Conservation (phyloP, 1,139 yeast genomes). For the Saccharomyces pastorianus region DNA sequence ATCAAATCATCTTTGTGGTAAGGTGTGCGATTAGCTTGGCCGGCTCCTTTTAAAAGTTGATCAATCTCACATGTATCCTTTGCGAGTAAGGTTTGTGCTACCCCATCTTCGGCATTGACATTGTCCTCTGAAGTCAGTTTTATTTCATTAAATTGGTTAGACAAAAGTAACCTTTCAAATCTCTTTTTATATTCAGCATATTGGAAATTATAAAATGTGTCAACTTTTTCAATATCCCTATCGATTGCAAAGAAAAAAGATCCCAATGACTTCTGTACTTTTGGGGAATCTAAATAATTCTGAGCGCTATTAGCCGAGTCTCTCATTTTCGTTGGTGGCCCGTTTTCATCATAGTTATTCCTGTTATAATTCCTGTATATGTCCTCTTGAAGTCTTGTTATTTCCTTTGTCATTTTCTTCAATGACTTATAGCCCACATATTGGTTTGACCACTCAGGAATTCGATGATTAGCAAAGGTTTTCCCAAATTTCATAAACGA, state of each 20-base stretch:
- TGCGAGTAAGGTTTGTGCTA: not conserved
- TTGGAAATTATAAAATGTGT: conserved; percentile 66
- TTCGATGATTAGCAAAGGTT: conserved; percentile 72
- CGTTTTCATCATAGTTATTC: conserved; percentile 9
- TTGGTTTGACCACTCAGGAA: conserved; percentile 80
- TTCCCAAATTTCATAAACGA: conserved; percentile 76
- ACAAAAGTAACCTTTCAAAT: conserved; percentile 41
- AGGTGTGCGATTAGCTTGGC: conserved; percentile 3
- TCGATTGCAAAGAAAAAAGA: conserved; percentile 75
- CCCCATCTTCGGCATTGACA: not conserved
- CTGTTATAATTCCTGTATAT: conserved; percentile 17
- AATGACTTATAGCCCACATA: conserved; percentile 82
- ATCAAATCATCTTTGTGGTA: conserved; percentile 53
- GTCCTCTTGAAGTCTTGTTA: conserved; percentile 31
- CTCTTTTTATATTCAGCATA: conserved; percentile 67
- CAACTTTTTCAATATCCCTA: conserved; percentile 73
- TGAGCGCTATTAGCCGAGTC: conserved; percentile 12
- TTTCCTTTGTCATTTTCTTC: conserved; percentile 66
- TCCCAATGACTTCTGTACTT: conserved; percentile 41
- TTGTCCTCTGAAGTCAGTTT: not conserved
- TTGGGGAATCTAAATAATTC: conserved; percentile 32
- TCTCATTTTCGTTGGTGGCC: conserved; percentile 14
- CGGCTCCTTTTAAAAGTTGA: not conserved
- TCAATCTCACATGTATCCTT: not conserved
- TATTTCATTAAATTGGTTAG: conserved; percentile 27